Base-by-base conservation (phyloP, 2,329 filamentous ascomycete species). In the Talaromyces sp. region DNA sequence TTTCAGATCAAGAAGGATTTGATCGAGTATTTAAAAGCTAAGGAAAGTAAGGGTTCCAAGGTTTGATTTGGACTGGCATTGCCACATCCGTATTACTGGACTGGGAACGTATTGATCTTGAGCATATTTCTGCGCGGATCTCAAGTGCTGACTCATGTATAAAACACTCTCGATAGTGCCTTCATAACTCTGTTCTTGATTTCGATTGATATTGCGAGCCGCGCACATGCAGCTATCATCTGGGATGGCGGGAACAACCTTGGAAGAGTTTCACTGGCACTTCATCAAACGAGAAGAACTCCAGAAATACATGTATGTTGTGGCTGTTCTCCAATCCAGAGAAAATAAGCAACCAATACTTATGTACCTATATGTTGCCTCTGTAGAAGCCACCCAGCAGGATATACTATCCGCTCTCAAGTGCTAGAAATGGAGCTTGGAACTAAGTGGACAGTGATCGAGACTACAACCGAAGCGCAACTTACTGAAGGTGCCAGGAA, bases 81-180 rank as follows among this genome's bases (percentile, higher is more conserved):
- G 78, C 83, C 3, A 81, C 74, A 8, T 83, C 84, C 0, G 71
- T 80, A 2, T 84, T 88, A 67, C 85, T 88, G 64, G 85, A 88
- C 62, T 83, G 80, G 81, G 54, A 63, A 49, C 41, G 57, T 58
- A 29, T 22, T n/a, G 22, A 30, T 43, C 43, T 27, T 46, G 32
- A 17, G 2, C 3, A 37, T 44, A 44, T 30, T 24, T 44, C 24
- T n/a, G n/a, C n/a, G n/a, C n/a, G n/a, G n/a, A n/a, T n/a, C n/a
- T n/a, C n/a, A n/a, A n/a, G n/a, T n/a, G n/a, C n/a, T n/a, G n/a
- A n/a, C 10, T 22, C 10, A 30, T 29, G 14, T 16, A 30, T 10
- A 20, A 24, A 40, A 39, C 4, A 33, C 19, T 20, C 3, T 35
- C n/a, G n/a, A n/a, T 11, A 55, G 77, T 77, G 78, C 13, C 71